Conservation (phyloP, 1,284 basidiomycete genomes). For the Xerocomus amazonicus region DNA sequence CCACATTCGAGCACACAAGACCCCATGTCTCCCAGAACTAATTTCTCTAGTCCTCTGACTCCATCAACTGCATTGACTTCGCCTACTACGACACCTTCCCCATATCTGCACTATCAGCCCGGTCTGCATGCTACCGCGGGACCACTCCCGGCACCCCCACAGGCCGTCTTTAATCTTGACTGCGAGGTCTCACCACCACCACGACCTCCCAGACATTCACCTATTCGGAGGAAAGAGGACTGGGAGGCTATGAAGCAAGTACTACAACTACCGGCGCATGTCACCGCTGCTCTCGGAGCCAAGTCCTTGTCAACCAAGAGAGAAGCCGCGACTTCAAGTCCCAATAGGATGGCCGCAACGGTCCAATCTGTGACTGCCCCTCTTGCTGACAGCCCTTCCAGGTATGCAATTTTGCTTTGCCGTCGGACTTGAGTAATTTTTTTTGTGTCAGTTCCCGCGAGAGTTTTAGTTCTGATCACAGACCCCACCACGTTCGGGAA, state of each 20-base stretch:
- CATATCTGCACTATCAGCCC: conserved; percentile 61
- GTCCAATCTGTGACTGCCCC: conserved; percentile 1
- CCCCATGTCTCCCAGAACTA: conserved; percentile 29
- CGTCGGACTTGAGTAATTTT: background rate
- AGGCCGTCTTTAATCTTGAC: conserved; percentile 49
- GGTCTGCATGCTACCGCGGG: conserved; percentile 68
- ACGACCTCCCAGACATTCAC: conserved; percentile 62
- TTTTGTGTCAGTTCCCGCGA: conserved; percentile 17
- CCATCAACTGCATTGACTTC: conserved; percentile 29
- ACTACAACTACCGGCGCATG: conserved; percentile 53
- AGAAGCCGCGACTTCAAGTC: conserved; percentile 1
- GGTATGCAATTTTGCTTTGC: conserved; percentile 17
- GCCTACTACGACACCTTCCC: conserved; percentile 27
- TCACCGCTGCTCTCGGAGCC: conserved; percentile 42
- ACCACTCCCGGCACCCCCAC: conserved; percentile 65
- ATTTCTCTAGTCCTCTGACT: conserved; percentile 22
- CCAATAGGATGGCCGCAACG: conserved; percentile 1
- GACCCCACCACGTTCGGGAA: conserved; percentile 55
- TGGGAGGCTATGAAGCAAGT: conserved; percentile 54
- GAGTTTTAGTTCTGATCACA: conserved; percentile 14
- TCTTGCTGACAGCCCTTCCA: conserved; percentile 15
- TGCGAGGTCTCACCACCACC: conserved; percentile 50
- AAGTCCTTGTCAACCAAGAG: conserved; percentile 14
- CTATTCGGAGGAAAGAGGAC: conserved; percentile 43
- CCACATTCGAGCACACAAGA: conserved; percentile 29